Conservation (phyloP, 345 rosid genomes). For the Rhizophora mangle region DNA sequence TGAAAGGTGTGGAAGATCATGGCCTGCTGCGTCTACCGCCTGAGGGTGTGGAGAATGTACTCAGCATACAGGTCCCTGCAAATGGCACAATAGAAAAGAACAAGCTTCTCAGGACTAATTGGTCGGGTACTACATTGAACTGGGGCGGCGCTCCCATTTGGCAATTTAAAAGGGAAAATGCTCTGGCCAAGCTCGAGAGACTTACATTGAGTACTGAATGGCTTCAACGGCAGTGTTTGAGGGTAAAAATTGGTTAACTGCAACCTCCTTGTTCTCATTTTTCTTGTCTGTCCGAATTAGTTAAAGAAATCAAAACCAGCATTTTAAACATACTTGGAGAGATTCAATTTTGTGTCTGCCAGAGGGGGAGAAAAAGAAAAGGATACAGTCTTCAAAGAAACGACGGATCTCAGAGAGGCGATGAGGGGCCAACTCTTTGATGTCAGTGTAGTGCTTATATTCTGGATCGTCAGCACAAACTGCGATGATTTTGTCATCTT, state of each 20-base stretch:
- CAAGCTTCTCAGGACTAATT: conserved; percentile 6
- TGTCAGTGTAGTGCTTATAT: conserved; percentile 79
- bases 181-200: background rate
- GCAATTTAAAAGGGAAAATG: background rate
- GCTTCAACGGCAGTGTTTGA: conserved; percentile 61
- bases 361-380: background rate
- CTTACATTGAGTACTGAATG: conserved; percentile 87
- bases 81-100: conserved; percentile 9
- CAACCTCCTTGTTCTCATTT: conserved; percentile 96
- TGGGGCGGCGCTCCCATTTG: background rate
- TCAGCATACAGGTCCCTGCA: conserved; percentile 85
- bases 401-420: conserved; percentile 93
- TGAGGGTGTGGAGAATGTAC: conserved; percentile 54
- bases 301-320: conserved; percentile 16
- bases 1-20: background rate
- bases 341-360: background rate
- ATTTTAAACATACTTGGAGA: background rate
- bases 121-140: background rate
- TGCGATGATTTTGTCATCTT: conserved; percentile 96
- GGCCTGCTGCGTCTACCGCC: conserved; percentile 41
- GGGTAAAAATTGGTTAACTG: conserved; percentile 86
- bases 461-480: conserved; percentile 99
- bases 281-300: conserved; percentile 62
- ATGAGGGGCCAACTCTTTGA: conserved; percentile 91
- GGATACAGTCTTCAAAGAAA: conserved; percentile 95